These are phyloP conservation scores for Agaricus subrufescens DNA, from an alignment of 768 basidiomycete species.

Conservation along the genomic window DNA sequence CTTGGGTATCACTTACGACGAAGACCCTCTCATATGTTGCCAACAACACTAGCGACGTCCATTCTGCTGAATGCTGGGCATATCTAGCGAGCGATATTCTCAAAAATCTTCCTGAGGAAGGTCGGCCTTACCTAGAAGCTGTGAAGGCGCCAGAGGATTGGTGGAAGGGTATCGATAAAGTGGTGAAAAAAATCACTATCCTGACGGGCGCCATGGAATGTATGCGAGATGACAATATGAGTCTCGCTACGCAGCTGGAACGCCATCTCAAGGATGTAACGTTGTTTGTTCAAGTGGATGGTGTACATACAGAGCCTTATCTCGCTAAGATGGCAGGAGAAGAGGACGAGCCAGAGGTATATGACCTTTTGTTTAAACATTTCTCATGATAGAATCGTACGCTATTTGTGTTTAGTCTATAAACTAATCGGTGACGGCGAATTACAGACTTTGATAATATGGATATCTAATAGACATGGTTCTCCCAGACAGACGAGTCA, in stretches of 20 bases:
- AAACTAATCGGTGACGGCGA: too few relatives aligned
- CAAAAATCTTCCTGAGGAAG: constrained; percentile 19
- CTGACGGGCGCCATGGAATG: constrained; percentile 28
- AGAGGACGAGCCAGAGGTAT: constrained; percentile 14
- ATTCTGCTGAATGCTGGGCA: background rate
- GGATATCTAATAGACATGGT: too few relatives aligned
- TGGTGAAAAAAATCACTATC: constrained; percentile 27
- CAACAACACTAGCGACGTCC: constrained; percentile 2
- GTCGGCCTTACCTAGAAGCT: constrained; percentile 26
- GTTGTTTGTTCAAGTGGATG: constrained; percentile 24
- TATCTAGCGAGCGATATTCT: constrained; percentile 17
- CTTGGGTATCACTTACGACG: constrained; percentile 28
- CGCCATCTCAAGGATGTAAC: constrained; percentile 15
- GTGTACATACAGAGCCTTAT: constrained; percentile 29
- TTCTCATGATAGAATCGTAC: background rate
- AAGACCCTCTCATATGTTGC: constrained; percentile 11
- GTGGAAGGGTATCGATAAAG: constrained; percentile 22
- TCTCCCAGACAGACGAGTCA: too few relatives aligned
- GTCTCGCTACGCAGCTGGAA: constrained; percentile 17
- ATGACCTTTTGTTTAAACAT: constrained; percentile 11
- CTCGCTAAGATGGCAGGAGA: constrained; percentile 20
- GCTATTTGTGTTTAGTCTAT: too few relatives aligned
- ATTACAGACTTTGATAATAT: too few relatives aligned
- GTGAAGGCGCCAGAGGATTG: constrained; percentile 23
- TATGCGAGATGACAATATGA: constrained; percentile 25